Evolutionary conservation across 805 yeast genomes (phyloP).

Genomic region (Dipodascopsis uninucleata): DNA sequence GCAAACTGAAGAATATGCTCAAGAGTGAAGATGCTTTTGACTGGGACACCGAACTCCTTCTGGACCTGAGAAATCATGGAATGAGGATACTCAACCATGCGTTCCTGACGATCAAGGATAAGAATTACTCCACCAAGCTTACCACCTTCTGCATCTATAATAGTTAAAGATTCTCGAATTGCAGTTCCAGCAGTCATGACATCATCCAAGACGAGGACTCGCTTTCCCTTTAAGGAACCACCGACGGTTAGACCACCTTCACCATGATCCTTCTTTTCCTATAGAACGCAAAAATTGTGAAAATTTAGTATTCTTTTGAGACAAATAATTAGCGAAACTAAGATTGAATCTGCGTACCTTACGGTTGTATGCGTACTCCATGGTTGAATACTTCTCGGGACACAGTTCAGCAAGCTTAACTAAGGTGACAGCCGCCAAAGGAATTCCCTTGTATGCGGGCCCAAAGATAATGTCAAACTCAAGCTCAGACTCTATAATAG

Average conservation of each 20-base stretch:
- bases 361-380: conserved; percentile 92
- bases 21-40: conserved; percentile 72
- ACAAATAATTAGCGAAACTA: not conserved
- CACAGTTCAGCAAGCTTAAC: conserved; percentile 90
- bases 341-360: conserved; percentile 42
- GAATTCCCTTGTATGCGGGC: conserved; percentile 97
- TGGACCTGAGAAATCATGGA: conserved; percentile 83
- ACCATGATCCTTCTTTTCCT: conserved; percentile 92
- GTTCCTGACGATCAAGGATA: conserved; percentile 93
- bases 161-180: conserved; percentile 84
- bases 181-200: conserved; percentile 99
- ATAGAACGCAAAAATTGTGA: not conserved
- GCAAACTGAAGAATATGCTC: conserved; percentile 60
- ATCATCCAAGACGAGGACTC: conserved; percentile 85
- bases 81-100: conserved; percentile 59
- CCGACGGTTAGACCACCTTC: conserved; percentile 98
- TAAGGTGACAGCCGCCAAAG: conserved; percentile 87
- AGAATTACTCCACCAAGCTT: conserved; percentile 77
- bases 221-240: conserved; percentile 63
- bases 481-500: conserved; percentile 75
- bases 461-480: conserved; percentile 92
- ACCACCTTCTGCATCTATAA: conserved; percentile 69
- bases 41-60: conserved; percentile 72
- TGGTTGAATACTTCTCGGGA: conserved; percentile 57
- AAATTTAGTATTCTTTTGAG: not conserved